Evolutionary conservation across 2,329 filamentous ascomycete species (phyloP).

Genomic region (Phialocephala subalpina): DNA sequence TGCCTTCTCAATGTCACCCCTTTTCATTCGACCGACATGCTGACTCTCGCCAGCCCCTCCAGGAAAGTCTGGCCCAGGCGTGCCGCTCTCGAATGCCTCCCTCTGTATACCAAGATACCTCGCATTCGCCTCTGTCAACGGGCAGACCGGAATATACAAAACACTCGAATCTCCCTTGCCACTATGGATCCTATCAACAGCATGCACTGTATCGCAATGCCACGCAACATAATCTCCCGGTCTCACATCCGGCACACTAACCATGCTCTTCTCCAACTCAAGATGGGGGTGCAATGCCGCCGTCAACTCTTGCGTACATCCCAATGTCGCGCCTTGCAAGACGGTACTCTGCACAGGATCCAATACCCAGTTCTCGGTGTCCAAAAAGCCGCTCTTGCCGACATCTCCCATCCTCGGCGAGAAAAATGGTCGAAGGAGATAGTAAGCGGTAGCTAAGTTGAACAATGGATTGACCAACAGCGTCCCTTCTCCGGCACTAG

Average conservation of each 20-base stretch:
- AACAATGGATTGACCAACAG: slow-evolving; percentile 83
- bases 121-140: slow-evolving; percentile 78
- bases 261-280: slow-evolving; percentile 67
- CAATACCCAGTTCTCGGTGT: slow-evolving; percentile 68
- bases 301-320: slow-evolving; percentile 69
- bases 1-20: slow-evolving; percentile 39
- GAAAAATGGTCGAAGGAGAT: slow-evolving; percentile 87
- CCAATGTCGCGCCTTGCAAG: slow-evolving; percentile 74
- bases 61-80: slow-evolving; percentile 74
- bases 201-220: slow-evolving; percentile 66
- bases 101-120: slow-evolving; percentile 75
- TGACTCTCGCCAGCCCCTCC: slow-evolving; percentile 72
- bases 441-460: slow-evolving; percentile 78
- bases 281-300: slow-evolving; percentile 70
- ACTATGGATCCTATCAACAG: slow-evolving; percentile 80
- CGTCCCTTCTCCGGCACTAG: slow-evolving; percentile 78
- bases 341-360: slow-evolving; percentile 54
- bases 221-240: slow-evolving; percentile 76
- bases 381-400: slow-evolving; percentile 47
- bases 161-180: slow-evolving; percentile 82
- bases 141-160: slow-evolving; percentile 88
- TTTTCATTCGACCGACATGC: slow-evolving; percentile 53
- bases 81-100: slow-evolving; percentile 73
- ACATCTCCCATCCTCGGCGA: slow-evolving; percentile 34
- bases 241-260: slow-evolving; percentile 67